Evolutionary conservation across 2,329 filamentous ascomycete species (phyloP).

Genomic region (Sporothrix curviconia): DNA sequence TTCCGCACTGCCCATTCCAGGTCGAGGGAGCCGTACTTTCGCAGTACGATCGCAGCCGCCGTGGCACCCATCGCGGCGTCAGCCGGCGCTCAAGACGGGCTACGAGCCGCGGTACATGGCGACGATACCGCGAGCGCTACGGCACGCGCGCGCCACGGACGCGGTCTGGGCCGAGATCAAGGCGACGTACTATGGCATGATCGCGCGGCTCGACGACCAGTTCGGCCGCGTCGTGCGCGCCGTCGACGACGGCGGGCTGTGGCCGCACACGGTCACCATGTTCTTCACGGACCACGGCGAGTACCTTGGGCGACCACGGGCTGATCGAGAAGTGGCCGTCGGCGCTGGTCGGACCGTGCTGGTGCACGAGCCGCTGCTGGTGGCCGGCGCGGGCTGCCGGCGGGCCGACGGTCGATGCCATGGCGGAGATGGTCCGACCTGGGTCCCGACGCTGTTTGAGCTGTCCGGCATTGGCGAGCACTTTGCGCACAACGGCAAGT

Average conservation of each 20-base stretch:
- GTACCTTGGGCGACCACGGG: constrained; percentile 40
- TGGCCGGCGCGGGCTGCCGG: constrained; percentile 36
- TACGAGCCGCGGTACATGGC: constrained; percentile 38
- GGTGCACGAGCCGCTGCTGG: constrained; percentile 37
- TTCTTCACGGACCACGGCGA: constrained; percentile 42
- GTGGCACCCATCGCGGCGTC: constrained; percentile 20
- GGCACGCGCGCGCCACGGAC: constrained; percentile 34
- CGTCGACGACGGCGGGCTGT: constrained; percentile 29
- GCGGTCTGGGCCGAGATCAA: constrained; percentile 39
- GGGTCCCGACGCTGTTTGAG: constrained; percentile 38
- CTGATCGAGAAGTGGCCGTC: constrained; percentile 45
- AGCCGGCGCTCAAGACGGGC: constrained; percentile 27
- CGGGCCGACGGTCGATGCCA: constrained; percentile 28
- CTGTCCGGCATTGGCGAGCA: constrained; percentile 31
- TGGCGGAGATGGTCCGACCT: constrained; percentile 41
- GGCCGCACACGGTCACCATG: constrained; percentile 35
- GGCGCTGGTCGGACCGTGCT: constrained; percentile 36
- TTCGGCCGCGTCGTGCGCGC: constrained; percentile 35
- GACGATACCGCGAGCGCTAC: constrained; percentile 31
- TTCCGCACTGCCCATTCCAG: constrained; percentile 41
- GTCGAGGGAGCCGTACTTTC: constrained; percentile 44
- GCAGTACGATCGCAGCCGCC: constrained; percentile 33
- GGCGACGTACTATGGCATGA: constrained; percentile 43
- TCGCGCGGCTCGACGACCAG: constrained; percentile 38
- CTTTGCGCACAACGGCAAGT: constrained; percentile 36